Base-by-base conservation (phyloP, 805 yeast genomes). In the Candida coquimbonensis region DNA sequence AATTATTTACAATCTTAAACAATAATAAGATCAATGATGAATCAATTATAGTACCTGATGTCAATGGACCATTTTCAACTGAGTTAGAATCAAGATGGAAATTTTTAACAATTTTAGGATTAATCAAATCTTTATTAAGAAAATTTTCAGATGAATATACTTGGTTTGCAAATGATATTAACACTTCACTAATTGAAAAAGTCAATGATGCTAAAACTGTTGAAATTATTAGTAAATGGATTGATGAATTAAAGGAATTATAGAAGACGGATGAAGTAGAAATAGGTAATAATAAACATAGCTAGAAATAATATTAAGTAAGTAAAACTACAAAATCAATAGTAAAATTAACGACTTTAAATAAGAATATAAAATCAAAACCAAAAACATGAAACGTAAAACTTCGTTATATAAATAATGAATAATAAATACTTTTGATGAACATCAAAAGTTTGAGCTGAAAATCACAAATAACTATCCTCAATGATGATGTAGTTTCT, bases 81-180 rank as follows among this genome's bases (percentile, higher is more conserved):
- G 57, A 55, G 7, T 52, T 59, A 27, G 75, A 73, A 48, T 36
- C 60, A 9, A 52, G 55, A 29, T 73, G 77, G 77, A 72, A 72
- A 45, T 69, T 72, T 44, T 63, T 64, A 29, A 59, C 66, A 8
- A 50, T 65, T 11, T 41, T 67, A 38, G 63, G 69, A 16, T 63
- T 73, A 39, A 43, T 65, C 14, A 69, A 69, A 54, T 62, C 72
- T 45, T 19, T 67, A 13, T 39, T 71, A 45, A 69, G 75, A 63
- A 70, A 69, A 43, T 67, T 67, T 45, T 74, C 78, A 2, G 69
- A 64, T 35, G 74, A 77, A 16, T 78, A 52, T 54, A 55, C 49
- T 12, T 42, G 52, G 11, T 46, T 69, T 31, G 51, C 59, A 4
- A 60, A 58, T 3, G 57, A 63, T 27, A 65, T 73, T 47, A 61